Percentiles rank a stretch among this genome's conserved stretches.
These are phyloP conservation scores for Penicillium glabrum DNA, from an alignment of 2,329 filamentous ascomycete genomes.

Conservation along the genomic window DNA sequence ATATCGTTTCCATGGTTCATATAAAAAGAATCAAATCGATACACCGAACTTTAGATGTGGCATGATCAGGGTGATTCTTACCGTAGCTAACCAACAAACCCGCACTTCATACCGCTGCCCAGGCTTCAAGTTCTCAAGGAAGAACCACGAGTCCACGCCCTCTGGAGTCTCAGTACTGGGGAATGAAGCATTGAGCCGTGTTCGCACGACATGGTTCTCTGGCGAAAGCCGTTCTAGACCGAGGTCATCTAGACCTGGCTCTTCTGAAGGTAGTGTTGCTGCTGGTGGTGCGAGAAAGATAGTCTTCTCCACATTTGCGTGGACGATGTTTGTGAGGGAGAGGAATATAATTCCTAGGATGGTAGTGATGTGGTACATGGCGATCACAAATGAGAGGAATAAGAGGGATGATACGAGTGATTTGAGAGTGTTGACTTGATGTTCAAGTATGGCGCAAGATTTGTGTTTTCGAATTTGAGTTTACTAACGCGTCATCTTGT, in stretches of 20 bases:
- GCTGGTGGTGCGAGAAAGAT: constrained; percentile 75
- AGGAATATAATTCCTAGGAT: constrained; percentile 15
- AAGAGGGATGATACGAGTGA: background rate
- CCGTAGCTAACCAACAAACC: constrained; percentile 89
- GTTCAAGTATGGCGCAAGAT: background rate
- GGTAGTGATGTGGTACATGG: constrained; percentile 12
- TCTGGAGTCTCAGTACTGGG: constrained; percentile 53
- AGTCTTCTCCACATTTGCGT: constrained; percentile 84
- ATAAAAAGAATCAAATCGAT: background rate
- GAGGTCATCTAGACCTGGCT: constrained; percentile 60
- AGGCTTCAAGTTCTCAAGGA: constrained; percentile 68
- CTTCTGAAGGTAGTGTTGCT: constrained; percentile 55
- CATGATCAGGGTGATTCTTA: constrained; percentile 48
- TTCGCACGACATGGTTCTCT: constrained; percentile 56
- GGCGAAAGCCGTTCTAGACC: constrained; percentile 66
- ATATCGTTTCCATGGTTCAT: background rate
- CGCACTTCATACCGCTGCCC: constrained; percentile 85
- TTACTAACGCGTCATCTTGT: background rate
- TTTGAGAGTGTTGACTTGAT: background rate
- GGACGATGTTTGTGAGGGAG: constrained; percentile 13
- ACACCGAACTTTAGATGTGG: background rate
- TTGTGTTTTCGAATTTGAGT: background rate
- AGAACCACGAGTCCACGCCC: constrained; percentile 73
- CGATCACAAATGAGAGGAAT: background rate
- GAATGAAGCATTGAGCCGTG: constrained; percentile 67